phyloP scores from a whole-genome alignment of 148 eudicot species.

The Dysphania ambrosioides region DNA sequence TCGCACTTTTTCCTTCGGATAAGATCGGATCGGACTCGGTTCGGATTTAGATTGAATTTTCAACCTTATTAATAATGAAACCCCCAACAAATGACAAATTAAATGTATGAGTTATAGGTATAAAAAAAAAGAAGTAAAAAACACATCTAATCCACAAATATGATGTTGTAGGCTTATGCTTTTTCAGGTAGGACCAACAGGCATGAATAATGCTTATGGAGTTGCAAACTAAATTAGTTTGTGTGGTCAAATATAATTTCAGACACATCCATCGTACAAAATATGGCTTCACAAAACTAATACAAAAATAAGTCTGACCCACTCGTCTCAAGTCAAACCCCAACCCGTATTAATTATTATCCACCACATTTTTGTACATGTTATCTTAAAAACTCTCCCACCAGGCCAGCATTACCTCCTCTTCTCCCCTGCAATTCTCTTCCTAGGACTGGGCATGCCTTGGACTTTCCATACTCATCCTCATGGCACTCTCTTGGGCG shows the following conservation, averaged over 20 bases:
- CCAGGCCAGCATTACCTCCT: not conserved
- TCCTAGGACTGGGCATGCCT: slow-evolving; percentile 16
- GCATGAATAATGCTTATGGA: not conserved
- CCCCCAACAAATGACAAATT: not conserved
- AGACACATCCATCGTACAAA: not conserved
- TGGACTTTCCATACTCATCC: not conserved
- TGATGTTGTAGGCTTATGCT: not conserved
- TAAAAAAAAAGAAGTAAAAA: no score
- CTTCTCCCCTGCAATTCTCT: not conserved
- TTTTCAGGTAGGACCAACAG: not conserved
- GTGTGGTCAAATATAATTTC: not conserved
- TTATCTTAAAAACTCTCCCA: not conserved
- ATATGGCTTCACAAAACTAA: not conserved
- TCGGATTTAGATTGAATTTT: no score
- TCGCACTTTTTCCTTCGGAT: no score
- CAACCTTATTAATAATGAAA: no score
- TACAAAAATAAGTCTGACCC: not conserved
- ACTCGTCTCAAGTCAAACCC: slow-evolving; percentile 14
- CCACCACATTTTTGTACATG: slow-evolving; percentile 13
- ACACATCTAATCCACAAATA: not conserved
- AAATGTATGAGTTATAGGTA: not conserved
- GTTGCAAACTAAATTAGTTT: not conserved
- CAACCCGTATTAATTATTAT: not conserved
- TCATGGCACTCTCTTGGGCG: slow-evolving; percentile 4
- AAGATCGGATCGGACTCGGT: no score